Base-by-base conservation (phyloP, 148 eudicot species). In the Rhododendron griersonianum region DNA sequence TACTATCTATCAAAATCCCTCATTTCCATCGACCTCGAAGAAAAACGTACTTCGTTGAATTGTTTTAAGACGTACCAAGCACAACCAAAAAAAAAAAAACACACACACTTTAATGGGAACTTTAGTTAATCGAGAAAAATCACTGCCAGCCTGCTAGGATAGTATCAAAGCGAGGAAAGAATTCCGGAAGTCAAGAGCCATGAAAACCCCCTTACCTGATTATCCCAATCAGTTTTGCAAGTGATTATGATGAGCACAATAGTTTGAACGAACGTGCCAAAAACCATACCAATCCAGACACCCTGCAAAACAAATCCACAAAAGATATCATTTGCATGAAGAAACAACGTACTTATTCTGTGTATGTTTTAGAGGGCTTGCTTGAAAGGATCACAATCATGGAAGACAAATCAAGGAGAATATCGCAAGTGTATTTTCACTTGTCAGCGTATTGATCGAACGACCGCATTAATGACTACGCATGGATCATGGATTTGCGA, bases 201-300 rank as follows among this genome's bases (percentile, higher is more conserved):
- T 41, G 7, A 53, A 81, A 16, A 28, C 21, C 0, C 5, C 9
- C 19, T n/a, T 74, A 89, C 90, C 91, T 90, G 93, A 78, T 90
- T 88, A 6, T 91, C 91, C 93, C 93, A 91, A 71, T 91, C 92
- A 25, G 91, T 91, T 88, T 28, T 91, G 47, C 80, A 86, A 18
- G 92, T 90, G 77, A 91, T 86, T 78, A 87, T 86, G 25, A 88
- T 0, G 50, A 91, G 89, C 7, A 91, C 84, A 69, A 84, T 50
- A 6, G 93, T 90, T 50, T 91, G 93, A 35, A 88, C 61, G 5
- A 91, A 81, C 28, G 91, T 91, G 25, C 93, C 93, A 25, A 90
- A 37, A 45, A 90, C 13, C 93, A 91, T 91, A 47, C 93, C 93
- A 75, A 84, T 83, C 93, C 93, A 91, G 45, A 91, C 92, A 79